These are phyloP conservation scores for Pyrus hybrid DNA, from an alignment of 331 rosid genomes.

Conservation along the genomic window DNA sequence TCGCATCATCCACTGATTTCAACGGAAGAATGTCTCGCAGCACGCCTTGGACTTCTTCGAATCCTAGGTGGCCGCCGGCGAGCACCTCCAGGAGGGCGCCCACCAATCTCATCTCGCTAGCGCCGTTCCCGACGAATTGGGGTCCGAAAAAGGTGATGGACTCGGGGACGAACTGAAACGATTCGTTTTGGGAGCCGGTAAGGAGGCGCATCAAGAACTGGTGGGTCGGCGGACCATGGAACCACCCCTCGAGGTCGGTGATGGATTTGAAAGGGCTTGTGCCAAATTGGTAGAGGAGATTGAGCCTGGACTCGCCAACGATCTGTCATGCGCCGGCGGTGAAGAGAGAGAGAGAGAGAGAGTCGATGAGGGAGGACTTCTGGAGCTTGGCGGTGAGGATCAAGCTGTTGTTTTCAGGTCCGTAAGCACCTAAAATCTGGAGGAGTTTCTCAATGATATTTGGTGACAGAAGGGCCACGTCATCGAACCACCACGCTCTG, in stretches of 20 bases:
- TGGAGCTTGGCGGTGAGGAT: too few relatives aligned
- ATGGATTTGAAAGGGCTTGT: too few relatives aligned
- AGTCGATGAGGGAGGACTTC: too few relatives aligned
- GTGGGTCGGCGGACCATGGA: too few relatives aligned
- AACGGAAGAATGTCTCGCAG: constrained; percentile 71
- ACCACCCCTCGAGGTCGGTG: too few relatives aligned
- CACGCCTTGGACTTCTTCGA: constrained; percentile 91
- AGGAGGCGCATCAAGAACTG: too few relatives aligned
- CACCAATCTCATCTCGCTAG: constrained; percentile 84
- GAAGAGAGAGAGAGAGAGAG: too few relatives aligned
- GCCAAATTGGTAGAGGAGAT: constrained; percentile 63
- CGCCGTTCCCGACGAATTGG: constrained; percentile 56
- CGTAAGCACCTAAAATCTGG: constrained; percentile 35
- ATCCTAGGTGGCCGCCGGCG: constrained; percentile 96
- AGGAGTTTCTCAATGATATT: constrained; percentile 53
- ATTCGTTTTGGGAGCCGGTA: too few relatives aligned
- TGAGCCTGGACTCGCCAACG: constrained; percentile 60
- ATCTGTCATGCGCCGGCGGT: constrained; percentile 87
- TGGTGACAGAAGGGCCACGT: constrained; percentile 56
- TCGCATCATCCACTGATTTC: constrained; percentile 21
- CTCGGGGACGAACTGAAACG: too few relatives aligned
- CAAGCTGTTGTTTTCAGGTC: constrained; percentile 41
- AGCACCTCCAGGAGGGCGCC: constrained; percentile 90
- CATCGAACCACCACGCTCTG: constrained; percentile 88
- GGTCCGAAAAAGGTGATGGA: too few relatives aligned